Base-by-base conservation (phyloP, 2,329 filamentous ascomycete genomes). In the Cryphonectria naterciae region DNA sequence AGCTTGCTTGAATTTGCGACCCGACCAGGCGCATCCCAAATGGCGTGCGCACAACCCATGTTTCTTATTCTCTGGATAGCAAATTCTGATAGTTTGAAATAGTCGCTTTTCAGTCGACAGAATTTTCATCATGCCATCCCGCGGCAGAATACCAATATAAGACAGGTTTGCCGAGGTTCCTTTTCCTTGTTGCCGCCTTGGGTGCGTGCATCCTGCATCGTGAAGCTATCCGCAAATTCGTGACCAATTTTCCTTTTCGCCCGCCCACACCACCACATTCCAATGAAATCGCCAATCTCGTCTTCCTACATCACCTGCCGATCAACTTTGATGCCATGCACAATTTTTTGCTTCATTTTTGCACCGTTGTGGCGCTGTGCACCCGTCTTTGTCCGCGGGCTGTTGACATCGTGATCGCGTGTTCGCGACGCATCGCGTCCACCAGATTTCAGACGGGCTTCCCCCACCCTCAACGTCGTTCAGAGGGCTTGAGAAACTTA, bases 171-270 rank as follows among this genome's bases (percentile, higher is more conserved):
- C 41, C 43, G 3, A 72, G 60, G 71, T 72, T 67, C 70, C 68
- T 72, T 70, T 72, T 65, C 28, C 46, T 46, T 61, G 46, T 58
- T 70, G 71, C 67, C 68, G 71, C 71, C 71, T 11, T 37, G 25
- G 54, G 56, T 35, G 43, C 56, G 61, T 58, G 6, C 32, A n/a
- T 32, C 19, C 22, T 54, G 65, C 71, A 68, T 72, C 68, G 68
- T 72, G 71, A 72, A 68, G 71, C 71, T 72, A 72, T 72, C 71
- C 71, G 61, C 71, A 70, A 28, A 41, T 67, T 68, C n/a, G 39
- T 61, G 66, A 58, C 32, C 62, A 46, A 46, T 43, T 67, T 70
- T 68, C 62, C 43, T 32, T 15, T 63, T 68, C 63, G n/a, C 10
- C 62, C 54, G 35, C 46, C 68, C 66, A 72, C 66, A 5, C 66